Percentiles rank a stretch among this genome's conserved stretches.
These are phyloP conservation scores for Nigrospora osmanthi DNA, from an alignment of 2,329 filamentous ascomycete species.

Conservation along the genomic window DNA sequence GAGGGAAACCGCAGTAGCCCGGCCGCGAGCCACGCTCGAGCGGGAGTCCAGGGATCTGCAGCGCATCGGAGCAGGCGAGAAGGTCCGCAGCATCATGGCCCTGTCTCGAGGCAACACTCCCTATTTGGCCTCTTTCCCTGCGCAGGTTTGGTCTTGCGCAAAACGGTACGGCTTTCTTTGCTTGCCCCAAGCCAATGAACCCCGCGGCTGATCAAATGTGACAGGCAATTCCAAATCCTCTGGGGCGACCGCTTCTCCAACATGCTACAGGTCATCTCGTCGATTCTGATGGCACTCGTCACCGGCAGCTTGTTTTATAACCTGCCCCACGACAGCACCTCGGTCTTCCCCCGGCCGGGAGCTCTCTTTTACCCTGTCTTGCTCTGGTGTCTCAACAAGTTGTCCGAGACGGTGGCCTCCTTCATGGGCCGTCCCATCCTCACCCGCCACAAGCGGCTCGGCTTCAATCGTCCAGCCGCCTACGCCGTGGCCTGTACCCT, in stretches of 20 bases:
- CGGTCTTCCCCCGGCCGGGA: constrained; percentile 42
- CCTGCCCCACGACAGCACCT: constrained; percentile 41
- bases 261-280: constrained; percentile 41
- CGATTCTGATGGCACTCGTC: constrained; percentile 57
- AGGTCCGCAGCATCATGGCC: constrained; percentile 9
- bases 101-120: constrained; percentile 11
- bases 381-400: constrained; percentile 34
- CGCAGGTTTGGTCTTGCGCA: constrained; percentile 26
- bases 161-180: constrained; percentile 21
- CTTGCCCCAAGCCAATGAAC: constrained; percentile 15
- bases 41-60: constrained; percentile 35
- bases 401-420: constrained; percentile 22
- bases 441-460: constrained; percentile 22
- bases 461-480: constrained; percentile 21
- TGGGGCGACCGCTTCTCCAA: constrained; percentile 22
- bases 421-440: constrained; percentile 22
- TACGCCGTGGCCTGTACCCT: constrained; percentile 30
- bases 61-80: constrained; percentile 12
- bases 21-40: constrained; percentile 11
- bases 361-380: constrained; percentile 27
- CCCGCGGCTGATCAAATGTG: too few species aligned
- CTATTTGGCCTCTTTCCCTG: constrained; percentile 15
- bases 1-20: not conserved
- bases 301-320: constrained; percentile 61
- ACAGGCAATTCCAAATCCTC: constrained; percentile 15